Percentiles rank a stretch among this genome's conserved stretches.
Evolutionary conservation across 345 rosid species (phyloP).

Genomic region (sweet orange (Citrus sinensis)): DNA sequence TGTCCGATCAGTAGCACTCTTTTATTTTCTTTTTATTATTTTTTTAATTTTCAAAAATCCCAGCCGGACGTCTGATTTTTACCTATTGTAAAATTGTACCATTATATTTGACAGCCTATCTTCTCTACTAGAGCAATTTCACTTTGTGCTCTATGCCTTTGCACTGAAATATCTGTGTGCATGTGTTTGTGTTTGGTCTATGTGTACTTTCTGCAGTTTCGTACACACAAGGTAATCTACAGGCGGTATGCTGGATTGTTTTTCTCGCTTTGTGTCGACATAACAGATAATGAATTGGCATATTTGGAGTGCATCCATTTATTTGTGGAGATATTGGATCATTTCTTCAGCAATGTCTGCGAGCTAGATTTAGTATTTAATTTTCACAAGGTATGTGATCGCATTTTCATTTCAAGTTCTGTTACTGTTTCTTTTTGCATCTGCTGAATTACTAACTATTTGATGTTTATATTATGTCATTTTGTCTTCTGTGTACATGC

Average conservation of each 20-base stretch:
- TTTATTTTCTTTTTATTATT: not conserved
- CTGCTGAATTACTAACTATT: not conserved
- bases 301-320: conserved; percentile 91
- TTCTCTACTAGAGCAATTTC: not conserved
- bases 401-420: not conserved
- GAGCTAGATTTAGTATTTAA: conserved; percentile 97
- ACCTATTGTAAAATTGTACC: not conserved
- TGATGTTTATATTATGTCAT: not conserved
- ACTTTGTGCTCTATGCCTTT: not conserved
- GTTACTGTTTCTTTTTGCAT: not conserved
- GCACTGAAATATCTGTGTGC: not conserved
- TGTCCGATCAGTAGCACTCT: not conserved
- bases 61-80: not conserved
- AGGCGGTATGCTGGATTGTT: conserved; percentile 95
- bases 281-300: conserved; percentile 91
- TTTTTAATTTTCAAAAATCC: not conserved
- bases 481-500: not conserved
- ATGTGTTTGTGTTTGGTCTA: not conserved
- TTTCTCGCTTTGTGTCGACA: conserved; percentile 93
- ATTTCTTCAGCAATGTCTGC: conserved; percentile 99
- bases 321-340: conserved; percentile 95
- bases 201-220: conserved; percentile 52
- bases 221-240: conserved; percentile 93
- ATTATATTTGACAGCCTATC: not conserved
- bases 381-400: conserved; percentile 75